These are phyloP conservation scores for Fonsecaea pugnacius DNA, from an alignment of 2,329 filamentous ascomycete genomes.

Conservation along the genomic window DNA sequence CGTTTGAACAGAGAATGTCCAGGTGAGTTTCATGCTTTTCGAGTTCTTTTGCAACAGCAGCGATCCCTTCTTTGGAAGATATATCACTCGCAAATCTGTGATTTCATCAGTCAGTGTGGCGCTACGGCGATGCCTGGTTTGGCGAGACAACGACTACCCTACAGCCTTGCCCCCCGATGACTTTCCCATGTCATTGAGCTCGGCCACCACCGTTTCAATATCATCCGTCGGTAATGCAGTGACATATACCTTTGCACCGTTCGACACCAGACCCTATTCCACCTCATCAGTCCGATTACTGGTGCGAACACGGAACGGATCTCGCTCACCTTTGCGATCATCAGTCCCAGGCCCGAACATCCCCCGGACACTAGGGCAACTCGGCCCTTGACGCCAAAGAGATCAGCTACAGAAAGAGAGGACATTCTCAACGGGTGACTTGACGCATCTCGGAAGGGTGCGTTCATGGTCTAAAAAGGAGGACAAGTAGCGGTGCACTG, in stretches of 20 bases:
- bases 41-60: slow-evolving; percentile 42
- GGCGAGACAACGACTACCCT: slow-evolving; percentile 40
- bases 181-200: slow-evolving; percentile 48
- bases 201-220: slow-evolving; percentile 45
- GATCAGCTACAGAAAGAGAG: slow-evolving; percentile 30
- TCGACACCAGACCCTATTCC: slow-evolving; percentile 47
- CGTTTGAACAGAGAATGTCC: slow-evolving; percentile 57
- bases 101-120: slow-evolving; percentile 6
- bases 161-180: slow-evolving; percentile 45
- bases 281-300: not conserved
- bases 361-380: slow-evolving; percentile 53
- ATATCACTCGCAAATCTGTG: slow-evolving; percentile 43
- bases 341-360: slow-evolving; percentile 53
- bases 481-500: slow-evolving; percentile 1
- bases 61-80: slow-evolving; percentile 49
- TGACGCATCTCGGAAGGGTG: not conserved
- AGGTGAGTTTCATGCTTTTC: slow-evolving; percentile 47
- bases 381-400: slow-evolving; percentile 47
- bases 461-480: slow-evolving; percentile 3
- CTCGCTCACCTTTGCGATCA: slow-evolving; percentile 50
- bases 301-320: not conserved
- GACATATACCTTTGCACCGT: slow-evolving; percentile 55
- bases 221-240: slow-evolving; percentile 50
- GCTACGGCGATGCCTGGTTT: not conserved
- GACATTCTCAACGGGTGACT: not conserved